Evolutionary conservation across 2,329 filamentous ascomycete genomes (phyloP).

Genomic region (Magnaporthiopsis incrustans): DNA sequence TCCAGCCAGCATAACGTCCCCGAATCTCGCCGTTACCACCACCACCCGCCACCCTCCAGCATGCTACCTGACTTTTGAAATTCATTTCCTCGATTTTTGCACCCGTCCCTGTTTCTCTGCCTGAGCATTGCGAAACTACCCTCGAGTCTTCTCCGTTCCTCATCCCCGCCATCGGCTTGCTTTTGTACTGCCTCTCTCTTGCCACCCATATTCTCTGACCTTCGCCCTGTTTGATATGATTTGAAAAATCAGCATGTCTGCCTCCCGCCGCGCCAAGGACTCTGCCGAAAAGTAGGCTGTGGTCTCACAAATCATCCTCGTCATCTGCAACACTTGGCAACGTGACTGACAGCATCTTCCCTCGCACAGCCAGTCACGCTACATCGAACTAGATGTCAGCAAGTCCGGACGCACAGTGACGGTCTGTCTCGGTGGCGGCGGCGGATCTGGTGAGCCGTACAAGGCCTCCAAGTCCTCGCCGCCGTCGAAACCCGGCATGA

Average conservation of each 20-base stretch:
- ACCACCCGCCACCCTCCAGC: too few relatives aligned
- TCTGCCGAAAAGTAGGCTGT: not conserved
- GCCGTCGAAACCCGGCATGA: not conserved
- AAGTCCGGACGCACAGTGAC: conserved; percentile 3
- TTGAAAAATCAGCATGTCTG: not conserved
- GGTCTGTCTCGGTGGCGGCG: not conserved
- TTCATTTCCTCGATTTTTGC: not conserved
- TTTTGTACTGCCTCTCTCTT: not conserved
- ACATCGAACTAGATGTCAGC: conserved; percentile 3
- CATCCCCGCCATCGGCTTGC: not conserved
- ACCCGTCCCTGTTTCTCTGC: not conserved
- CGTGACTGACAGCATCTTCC: not conserved
- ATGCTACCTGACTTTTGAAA: not conserved
- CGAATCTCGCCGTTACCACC: not conserved
- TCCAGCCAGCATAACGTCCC: not conserved
- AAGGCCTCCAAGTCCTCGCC: not conserved
- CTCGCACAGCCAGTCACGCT: not conserved
- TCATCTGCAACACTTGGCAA: not conserved
- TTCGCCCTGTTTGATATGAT: not conserved
- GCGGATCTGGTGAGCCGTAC: not conserved
- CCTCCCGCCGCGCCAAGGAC: not conserved
- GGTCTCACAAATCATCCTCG: not conserved
- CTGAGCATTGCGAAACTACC: too few relatives aligned
- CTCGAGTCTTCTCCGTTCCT: not conserved
- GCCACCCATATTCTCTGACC: not conserved